phyloP scores from a whole-genome alignment of 768 basidiomycete species.

The Agaricus subrufescens region DNA sequence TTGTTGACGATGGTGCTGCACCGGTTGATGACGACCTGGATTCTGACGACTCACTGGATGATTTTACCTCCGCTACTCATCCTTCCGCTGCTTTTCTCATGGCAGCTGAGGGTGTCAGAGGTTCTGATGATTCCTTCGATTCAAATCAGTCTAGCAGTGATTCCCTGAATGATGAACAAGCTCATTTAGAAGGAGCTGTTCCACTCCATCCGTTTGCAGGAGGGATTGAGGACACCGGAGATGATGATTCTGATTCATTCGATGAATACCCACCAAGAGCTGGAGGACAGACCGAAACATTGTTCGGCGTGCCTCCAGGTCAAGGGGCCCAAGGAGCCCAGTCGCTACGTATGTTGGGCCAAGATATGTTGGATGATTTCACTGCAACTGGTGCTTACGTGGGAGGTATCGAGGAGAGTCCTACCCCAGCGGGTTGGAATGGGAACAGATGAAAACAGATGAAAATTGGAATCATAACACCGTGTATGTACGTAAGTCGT shows the following conservation, averaged over 20 bases:
- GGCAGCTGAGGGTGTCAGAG: constrained; percentile 36
- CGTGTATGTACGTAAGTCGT: constrained; percentile 3
- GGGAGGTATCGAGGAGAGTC: constrained; percentile 58
- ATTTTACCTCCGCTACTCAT: constrained; percentile 52
- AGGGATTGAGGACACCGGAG: constrained; percentile 46
- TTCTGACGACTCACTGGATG: constrained; percentile 53
- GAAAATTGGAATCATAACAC: neutral
- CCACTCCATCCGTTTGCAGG: constrained; percentile 62
- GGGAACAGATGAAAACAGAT: constrained; percentile 2
- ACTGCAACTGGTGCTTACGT: constrained; percentile 54
- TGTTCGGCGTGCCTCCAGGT: constrained; percentile 65
- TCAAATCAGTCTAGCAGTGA: constrained; percentile 50
- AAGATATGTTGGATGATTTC: constrained; percentile 59
- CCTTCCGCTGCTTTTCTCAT: constrained; percentile 72
- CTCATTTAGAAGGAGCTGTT: constrained; percentile 26
- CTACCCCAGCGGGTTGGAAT: constrained; percentile 48
- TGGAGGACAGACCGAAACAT: constrained; percentile 53
- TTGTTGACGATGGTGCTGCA: constrained; percentile 12
- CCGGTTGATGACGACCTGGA: constrained; percentile 23
- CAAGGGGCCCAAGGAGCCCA: constrained; percentile 32
- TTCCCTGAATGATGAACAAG: constrained; percentile 48
- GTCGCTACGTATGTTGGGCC: constrained; percentile 54
- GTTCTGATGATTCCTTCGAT: constrained; percentile 40
- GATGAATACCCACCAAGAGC: constrained; percentile 35
- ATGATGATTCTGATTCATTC: constrained; percentile 52